A percentile compares a stretch with the other conserved stretches of the same genome.
Evolutionary conservation across 75 land plant species (phyloP).

Genomic region (Isoetes taiwanensis): DNA sequence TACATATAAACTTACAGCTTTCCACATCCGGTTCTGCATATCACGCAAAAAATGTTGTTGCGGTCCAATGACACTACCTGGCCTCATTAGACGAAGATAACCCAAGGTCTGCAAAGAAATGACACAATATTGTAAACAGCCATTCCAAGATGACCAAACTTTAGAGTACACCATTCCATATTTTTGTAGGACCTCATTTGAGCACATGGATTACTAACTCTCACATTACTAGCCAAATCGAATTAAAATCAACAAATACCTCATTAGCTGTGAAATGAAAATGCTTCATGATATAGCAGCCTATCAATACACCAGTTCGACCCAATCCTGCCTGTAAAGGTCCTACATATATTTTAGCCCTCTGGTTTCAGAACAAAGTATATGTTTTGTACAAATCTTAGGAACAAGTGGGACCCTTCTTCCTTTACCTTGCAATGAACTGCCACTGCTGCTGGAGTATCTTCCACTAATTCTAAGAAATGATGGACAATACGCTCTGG

Average conservation of each 20-base stretch:
- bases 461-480: constrained; percentile 35
- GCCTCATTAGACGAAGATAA: constrained; percentile 32
- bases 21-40: constrained; percentile 40
- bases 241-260: constrained; percentile 8
- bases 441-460: constrained; percentile 29
- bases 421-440: constrained; percentile 34
- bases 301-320: constrained; percentile 37
- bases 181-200: neutral
- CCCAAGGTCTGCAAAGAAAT: constrained; percentile 21
- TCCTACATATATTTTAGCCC: neutral
- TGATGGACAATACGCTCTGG: constrained; percentile 33
- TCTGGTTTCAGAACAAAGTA: neutral
- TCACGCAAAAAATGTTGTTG: constrained; percentile 36
- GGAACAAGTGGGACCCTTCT: neutral
- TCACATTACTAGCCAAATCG: neutral
- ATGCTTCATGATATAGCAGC: constrained; percentile 40
- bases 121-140: neutral
- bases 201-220: neutral
- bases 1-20: constrained; percentile 22
- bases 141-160: too few species aligned
- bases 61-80: constrained; percentile 43
- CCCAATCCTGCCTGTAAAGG: constrained; percentile 32
- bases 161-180: too few species aligned
- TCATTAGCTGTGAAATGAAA: constrained; percentile 34
- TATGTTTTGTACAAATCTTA: neutral